Evolutionary conservation across 495 filamentous ascomycete genomes (phyloP).

Genomic region (Tirmania nivea): DNA sequence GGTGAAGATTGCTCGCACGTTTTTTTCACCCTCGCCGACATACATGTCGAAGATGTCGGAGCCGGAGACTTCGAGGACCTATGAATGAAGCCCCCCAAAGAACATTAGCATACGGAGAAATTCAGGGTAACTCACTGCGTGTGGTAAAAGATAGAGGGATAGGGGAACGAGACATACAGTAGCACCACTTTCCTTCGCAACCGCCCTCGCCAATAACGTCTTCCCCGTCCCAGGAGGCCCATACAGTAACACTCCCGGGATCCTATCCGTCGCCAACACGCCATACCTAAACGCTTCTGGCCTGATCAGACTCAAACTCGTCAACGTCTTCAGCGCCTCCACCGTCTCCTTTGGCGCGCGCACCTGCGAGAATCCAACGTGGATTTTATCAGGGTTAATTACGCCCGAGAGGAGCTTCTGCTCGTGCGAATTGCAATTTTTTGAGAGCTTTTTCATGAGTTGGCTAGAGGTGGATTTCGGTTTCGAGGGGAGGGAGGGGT

Average conservation of each 20-base stretch:
- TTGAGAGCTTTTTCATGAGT: constrained; percentile 22
- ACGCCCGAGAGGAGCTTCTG: constrained; percentile 65
- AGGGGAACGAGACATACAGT: constrained; percentile 30
- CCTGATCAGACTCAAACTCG: constrained; percentile 63
- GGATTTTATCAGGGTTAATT: constrained; percentile 55
- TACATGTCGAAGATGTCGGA: constrained; percentile 84
- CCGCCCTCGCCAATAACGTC: constrained; percentile 82
- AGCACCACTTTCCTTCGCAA: constrained; percentile 82
- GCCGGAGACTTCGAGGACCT: constrained; percentile 31
- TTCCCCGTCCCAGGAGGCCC: constrained; percentile 93
- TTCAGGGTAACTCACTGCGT: constrained; percentile 29
- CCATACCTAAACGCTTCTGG: constrained; percentile 94
- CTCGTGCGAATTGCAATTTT: constrained; percentile 48
- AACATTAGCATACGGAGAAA: constrained; percentile 32
- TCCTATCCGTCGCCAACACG: constrained; percentile 74
- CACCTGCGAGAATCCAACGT: constrained; percentile 67
- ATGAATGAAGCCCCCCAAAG: background rate
- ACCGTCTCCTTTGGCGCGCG: constrained; percentile 63
- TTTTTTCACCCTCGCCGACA: constrained; percentile 92
- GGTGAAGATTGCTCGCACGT: constrained; percentile 68
- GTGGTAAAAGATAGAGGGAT: background rate
- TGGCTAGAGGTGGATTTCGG: too few relatives aligned
- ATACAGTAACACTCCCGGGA: constrained; percentile 76
- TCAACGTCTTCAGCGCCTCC: constrained; percentile 72
- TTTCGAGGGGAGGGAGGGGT: too few relatives aligned